Percentiles rank a stretch among this genome's conserved stretches.
phyloP scores from a whole-genome alignment of 257 asterid genomes.

The Solanum pimpinellifolium region DNA sequence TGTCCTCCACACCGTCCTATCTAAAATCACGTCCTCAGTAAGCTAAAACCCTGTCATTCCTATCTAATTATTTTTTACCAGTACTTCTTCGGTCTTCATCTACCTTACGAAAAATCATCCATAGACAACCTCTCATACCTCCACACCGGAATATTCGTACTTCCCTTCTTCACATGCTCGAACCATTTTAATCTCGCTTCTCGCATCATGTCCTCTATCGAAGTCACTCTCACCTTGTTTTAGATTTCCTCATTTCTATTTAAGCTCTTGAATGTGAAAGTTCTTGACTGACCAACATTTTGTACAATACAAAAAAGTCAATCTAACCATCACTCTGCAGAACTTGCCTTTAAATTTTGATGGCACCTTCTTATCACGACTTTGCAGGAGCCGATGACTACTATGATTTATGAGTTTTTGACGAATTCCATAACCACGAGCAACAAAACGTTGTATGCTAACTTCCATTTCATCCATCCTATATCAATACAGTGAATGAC shows the following conservation, averaged over 20 bases:
- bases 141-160: not conserved
- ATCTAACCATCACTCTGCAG: not conserved
- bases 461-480: not conserved
- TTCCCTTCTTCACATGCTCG: not conserved
- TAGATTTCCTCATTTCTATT: not conserved
- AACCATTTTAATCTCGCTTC: not conserved
- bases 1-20: not conserved
- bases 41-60: not conserved
- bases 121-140: not conserved
- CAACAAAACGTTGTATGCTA: not conserved
- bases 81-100: not conserved
- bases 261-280: not conserved
- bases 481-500: not conserved
- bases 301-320: not conserved
- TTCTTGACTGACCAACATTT: not conserved
- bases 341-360: not conserved
- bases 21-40: not conserved
- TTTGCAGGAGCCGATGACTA: too few relatives aligned
- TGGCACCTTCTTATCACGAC: not conserved
- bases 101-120: not conserved
- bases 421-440: too few relatives aligned
- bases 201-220: not conserved
- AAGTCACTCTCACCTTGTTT: not conserved
- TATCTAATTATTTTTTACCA: not conserved
- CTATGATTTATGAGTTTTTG: too few relatives aligned